A percentile compares a stretch with the other conserved stretches of the same genome.
Evolutionary conservation across 768 basidiomycete species (phyloP).

Genomic region (Collybia sp.): DNA sequence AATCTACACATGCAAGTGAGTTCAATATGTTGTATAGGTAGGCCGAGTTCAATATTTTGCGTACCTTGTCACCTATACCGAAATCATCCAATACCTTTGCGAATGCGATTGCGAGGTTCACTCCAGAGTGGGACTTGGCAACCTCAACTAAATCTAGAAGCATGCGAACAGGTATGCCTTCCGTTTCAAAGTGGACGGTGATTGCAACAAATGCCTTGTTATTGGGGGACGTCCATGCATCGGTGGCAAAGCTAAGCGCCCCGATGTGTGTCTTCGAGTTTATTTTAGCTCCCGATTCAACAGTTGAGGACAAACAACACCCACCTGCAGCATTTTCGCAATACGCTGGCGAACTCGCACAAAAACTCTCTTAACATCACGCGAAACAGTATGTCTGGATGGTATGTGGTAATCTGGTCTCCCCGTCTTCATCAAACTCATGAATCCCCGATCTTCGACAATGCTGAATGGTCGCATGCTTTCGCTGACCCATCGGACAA

Average conservation of each 20-base stretch:
- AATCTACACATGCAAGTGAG: constrained; percentile 11
- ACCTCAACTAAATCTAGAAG: constrained; percentile 31
- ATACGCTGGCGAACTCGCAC: constrained; percentile 10
- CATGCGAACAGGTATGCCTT: constrained; percentile 16
- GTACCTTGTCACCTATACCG: constrained; percentile 22
- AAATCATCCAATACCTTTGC: constrained; percentile 22
- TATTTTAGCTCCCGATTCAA: background rate
- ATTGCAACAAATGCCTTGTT: constrained; percentile 22
- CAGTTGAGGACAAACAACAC: background rate
- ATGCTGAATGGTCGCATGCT: constrained; percentile 24
- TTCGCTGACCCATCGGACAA: constrained; percentile 28
- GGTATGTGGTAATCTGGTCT: constrained; percentile 26
- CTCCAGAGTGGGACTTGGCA: constrained; percentile 20
- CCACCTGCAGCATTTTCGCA: constrained; percentile 22
- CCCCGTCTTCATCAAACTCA: constrained; percentile 24
- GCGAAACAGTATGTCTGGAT: constrained; percentile 21
- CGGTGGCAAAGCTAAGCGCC: constrained; percentile 23
- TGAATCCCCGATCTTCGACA: constrained; percentile 24
- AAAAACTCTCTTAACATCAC: constrained; percentile 25
- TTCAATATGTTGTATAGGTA: too few relatives aligned
- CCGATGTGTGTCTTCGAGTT: constrained; percentile 21
- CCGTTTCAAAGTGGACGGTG: constrained; percentile 21
- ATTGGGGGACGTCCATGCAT: constrained; percentile 30
- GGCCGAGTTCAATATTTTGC: constrained; percentile 1
- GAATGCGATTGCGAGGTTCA: constrained; percentile 24